A percentile compares a stretch with the other conserved stretches of the same genome.
Evolutionary conservation across 768 basidiomycete species (phyloP).

Genomic region (Mycena amicta): DNA sequence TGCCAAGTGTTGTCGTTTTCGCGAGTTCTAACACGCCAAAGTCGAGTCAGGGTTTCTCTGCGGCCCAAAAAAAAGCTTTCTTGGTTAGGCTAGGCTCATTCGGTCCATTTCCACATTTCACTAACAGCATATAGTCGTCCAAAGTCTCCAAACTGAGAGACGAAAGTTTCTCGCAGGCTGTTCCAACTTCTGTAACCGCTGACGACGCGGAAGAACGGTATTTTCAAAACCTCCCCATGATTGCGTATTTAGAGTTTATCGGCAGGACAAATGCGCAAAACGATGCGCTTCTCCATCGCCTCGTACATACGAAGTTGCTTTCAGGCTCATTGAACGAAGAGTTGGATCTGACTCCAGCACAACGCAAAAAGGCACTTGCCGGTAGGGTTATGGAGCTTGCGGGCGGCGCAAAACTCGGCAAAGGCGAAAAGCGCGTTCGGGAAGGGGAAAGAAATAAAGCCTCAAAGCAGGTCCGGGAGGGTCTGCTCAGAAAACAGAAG

Average conservation of each 20-base stretch:
- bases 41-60: slow-evolving; percentile 27
- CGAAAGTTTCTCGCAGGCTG: slow-evolving; percentile 27
- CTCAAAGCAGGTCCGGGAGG: slow-evolving; percentile 71
- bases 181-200: slow-evolving; percentile 30
- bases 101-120: slow-evolving; percentile 8
- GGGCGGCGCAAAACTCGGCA: slow-evolving; percentile 70
- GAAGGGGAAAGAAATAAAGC: slow-evolving; percentile 69
- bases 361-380: slow-evolving; percentile 72
- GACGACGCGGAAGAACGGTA: slow-evolving; percentile 64
- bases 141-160: slow-evolving; percentile 66
- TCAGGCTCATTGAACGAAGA: slow-evolving; percentile 72
- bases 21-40: slow-evolving; percentile 13
- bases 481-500: slow-evolving; percentile 62
- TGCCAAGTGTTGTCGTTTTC: slow-evolving; percentile 63
- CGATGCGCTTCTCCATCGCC: slow-evolving; percentile 74
- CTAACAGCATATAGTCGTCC: slow-evolving; percentile 60
- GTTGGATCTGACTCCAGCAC: slow-evolving; percentile 62
- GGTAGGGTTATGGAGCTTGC: slow-evolving; percentile 78
- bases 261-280: slow-evolving; percentile 76
- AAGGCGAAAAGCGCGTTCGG: slow-evolving; percentile 66
- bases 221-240: slow-evolving; percentile 5
- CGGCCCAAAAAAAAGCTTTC: slow-evolving; percentile 63
- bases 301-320: slow-evolving; percentile 79
- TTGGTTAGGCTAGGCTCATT: slow-evolving; percentile 55
- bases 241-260: background rate